A percentile compares a stretch with the other conserved stretches of the same genome.
Conservation (phyloP, 2,329 filamentous ascomycete species). For the Xylaria sp. region DNA sequence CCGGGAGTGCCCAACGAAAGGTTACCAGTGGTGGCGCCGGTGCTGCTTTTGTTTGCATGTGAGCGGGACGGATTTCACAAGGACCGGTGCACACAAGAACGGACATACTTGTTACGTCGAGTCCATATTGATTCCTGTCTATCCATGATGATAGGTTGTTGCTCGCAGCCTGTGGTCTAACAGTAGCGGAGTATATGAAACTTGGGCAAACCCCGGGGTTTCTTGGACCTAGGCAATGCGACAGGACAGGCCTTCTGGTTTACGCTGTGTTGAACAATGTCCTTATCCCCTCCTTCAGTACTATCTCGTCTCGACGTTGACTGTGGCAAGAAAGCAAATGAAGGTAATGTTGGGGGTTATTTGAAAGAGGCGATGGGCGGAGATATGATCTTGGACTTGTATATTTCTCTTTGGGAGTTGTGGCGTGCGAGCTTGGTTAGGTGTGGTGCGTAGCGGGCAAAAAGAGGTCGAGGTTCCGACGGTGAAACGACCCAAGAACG, state of each 20-base stretch:
- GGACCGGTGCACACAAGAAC: conserved; percentile 5
- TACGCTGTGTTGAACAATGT: not conserved
- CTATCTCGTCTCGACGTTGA: not conserved
- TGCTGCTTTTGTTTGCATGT: conserved; percentile 13
- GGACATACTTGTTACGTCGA: conserved; percentile 79
- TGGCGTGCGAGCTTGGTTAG: not conserved
- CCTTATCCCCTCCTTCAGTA: not conserved
- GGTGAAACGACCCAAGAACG: conserved; percentile 10
- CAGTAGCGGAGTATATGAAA: conserved; percentile 17
- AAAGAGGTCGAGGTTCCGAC: not conserved
- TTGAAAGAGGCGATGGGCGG: not conserved
- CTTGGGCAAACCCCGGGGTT: conserved; percentile 23
- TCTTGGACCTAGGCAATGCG: conserved; percentile 21
- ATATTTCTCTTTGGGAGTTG: not conserved
- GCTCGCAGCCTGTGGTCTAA: conserved; percentile 23
- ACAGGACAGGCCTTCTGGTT: conserved; percentile 13
- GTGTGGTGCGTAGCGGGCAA: conserved; percentile 1
- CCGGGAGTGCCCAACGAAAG: conserved; percentile 81
- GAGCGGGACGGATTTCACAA: conserved; percentile 1
- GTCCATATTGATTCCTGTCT: conserved; percentile 68
- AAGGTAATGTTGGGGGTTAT: not conserved
- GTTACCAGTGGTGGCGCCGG: conserved; percentile 81
- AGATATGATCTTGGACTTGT: conserved; percentile 8
- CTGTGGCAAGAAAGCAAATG: not conserved
- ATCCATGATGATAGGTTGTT: conserved; percentile 54